Base-by-base conservation (phyloP, 352 stramenopile species). In the Globisporangium barbulae region DNA sequence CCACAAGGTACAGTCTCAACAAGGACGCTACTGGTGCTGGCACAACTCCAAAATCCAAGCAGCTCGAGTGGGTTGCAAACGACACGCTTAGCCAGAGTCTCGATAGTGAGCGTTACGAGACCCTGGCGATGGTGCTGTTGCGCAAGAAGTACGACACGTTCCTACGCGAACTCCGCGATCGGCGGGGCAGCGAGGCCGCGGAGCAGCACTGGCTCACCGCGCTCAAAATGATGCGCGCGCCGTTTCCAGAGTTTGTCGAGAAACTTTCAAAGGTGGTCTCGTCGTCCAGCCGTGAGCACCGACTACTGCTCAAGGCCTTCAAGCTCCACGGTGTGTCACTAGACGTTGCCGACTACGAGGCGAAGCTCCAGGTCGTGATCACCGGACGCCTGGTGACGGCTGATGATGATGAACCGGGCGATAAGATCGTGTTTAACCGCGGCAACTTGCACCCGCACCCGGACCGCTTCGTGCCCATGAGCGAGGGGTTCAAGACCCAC, bases 401-500 rank as follows among this genome's bases (percentile, higher is more conserved):
- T 25, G 17, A 13, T 6, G 41, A 47, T 5, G 28, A 57, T n/a
- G 21, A 47, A n/a, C n/a, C n/a, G 1, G 8, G 12, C 3, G 59
- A 73, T 1, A 39, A 28, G 22, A 57, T 88, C 41, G 74, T 85
- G 21, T 89, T 88, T 57, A 90, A 88, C 68, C 72, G 78, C 37
- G 76, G 80, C 17, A 90, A 88, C 60, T 60, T 90, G 61, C 74
- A 83, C 55, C 57, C 75, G 53, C 65, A 85, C 65, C 75, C 79
- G 58, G 67, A 77, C 25, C 63, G 66, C 25, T 63, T 82, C 21
- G 64, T 74, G 7, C 70, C 71, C 17, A 75, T 86, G 73, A 71
- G 71, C 33, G 60, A 61, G 17, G 65, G 25, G 3, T 83, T 85
- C 47, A 61, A 83, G 65, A 28, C 25, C 8, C 61, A 68, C 8